A percentile compares a stretch with the other conserved stretches of the same genome.
Conservation (phyloP, 169 alveolate species). For the Plasmodium vinckei region DNA sequence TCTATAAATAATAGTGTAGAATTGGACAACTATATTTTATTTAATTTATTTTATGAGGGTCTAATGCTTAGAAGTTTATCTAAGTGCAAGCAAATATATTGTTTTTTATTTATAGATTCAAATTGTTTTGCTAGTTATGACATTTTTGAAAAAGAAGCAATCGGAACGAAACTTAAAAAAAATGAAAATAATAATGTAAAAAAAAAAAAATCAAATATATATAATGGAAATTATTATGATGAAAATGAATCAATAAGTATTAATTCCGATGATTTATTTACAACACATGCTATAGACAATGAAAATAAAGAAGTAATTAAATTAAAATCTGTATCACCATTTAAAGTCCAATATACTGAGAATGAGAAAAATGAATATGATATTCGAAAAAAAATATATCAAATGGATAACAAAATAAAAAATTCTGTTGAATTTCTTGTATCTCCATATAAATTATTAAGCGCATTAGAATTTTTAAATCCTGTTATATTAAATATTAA, state of each 20-base stretch:
- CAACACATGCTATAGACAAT: conserved; percentile 32
- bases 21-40: conserved; percentile 29
- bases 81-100: conserved; percentile 65
- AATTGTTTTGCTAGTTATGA: conserved; percentile 48
- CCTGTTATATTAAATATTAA: conserved; percentile 75
- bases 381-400: conserved; percentile 56
- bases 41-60: conserved; percentile 47
- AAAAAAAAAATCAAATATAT: background rate
- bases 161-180: background rate
- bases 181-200: background rate
- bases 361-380: conserved; percentile 33
- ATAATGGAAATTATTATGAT: background rate
- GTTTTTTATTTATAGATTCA: conserved; percentile 58
- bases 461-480: conserved; percentile 50
- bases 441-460: conserved; percentile 50
- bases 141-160: background rate
- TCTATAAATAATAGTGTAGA: conserved; percentile 6
- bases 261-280: conserved; percentile 48
- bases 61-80: conserved; percentile 67
- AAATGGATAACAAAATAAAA: conserved; percentile 20
- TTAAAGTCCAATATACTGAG: conserved; percentile 17
- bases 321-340: conserved; percentile 47
- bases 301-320: conserved; percentile 27
- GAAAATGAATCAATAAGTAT: conserved; percentile 39
- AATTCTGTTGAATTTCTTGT: conserved; percentile 57